A percentile compares a stretch with the other conserved stretches of the same genome.
These are phyloP conservation scores for Calycina herbarum DNA, from an alignment of 2,329 filamentous ascomycete species.

Conservation along the genomic window DNA sequence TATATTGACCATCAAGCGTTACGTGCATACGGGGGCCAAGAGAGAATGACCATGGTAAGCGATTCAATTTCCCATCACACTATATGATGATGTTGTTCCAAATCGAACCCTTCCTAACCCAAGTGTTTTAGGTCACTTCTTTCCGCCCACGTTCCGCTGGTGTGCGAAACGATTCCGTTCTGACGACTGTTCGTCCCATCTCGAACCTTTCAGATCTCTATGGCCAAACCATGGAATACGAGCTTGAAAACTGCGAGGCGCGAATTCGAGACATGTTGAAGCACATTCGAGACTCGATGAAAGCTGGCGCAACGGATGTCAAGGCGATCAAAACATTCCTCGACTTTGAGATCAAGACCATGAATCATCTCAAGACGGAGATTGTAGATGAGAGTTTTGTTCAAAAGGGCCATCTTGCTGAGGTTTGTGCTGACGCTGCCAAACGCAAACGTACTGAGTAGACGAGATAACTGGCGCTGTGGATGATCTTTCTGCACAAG, in stretches of 20 bases:
- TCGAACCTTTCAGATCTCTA: conserved; percentile 42
- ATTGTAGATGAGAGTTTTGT: conserved; percentile 38
- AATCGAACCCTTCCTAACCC: not conserved
- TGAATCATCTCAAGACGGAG: conserved; percentile 36
- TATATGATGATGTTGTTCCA: not conserved
- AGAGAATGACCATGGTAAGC: conserved; percentile 44
- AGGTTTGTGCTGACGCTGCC: conserved; percentile 31
- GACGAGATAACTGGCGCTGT: not conserved
- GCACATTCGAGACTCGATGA: conserved; percentile 38
- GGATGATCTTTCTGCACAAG: not conserved
- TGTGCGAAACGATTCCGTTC: conserved; percentile 43
- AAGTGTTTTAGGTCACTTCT: conserved; percentile 40
- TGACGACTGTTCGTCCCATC: conserved; percentile 41
- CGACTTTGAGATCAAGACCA: conserved; percentile 38
- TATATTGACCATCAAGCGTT: conserved; percentile 48
- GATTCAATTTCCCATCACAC: not conserved
- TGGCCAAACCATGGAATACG: conserved; percentile 41
- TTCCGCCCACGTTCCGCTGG: conserved; percentile 44
- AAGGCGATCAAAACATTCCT: conserved; percentile 40
- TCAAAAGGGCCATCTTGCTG: conserved; percentile 31
- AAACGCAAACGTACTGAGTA: conserved; percentile 22
- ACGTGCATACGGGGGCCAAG: conserved; percentile 42
- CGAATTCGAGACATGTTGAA: conserved; percentile 40
- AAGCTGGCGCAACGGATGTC: conserved; percentile 38
- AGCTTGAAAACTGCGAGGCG: conserved; percentile 41